phyloP scores from a whole-genome alignment of 192 early-diverging fungal species.

The Jimgerdemannia lactiflua region DNA sequence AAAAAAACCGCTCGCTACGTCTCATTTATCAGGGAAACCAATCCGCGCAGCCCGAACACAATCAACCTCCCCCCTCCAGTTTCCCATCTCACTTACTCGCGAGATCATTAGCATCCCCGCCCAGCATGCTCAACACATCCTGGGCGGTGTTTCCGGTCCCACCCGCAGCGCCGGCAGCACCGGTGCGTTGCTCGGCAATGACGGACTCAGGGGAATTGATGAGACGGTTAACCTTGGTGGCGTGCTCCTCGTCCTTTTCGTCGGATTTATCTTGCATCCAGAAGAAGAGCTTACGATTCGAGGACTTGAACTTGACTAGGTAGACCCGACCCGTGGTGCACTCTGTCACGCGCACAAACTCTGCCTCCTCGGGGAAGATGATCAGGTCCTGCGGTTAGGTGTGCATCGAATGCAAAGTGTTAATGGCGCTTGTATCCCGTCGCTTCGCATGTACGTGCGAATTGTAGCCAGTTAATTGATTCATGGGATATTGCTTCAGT shows the following conservation, averaged over 20 bases:
- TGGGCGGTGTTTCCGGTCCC: constrained; percentile 18
- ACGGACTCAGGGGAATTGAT: constrained; percentile 46
- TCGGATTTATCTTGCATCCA: constrained; percentile 78
- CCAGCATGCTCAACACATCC: constrained; percentile 19
- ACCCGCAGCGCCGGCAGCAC: background rate
- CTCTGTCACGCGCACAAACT: constrained; percentile 44
- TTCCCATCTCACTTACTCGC: background rate
- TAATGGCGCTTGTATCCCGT: too few relatives aligned
- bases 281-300: constrained; percentile 74
- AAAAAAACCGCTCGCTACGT: too few relatives aligned
- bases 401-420: too few relatives aligned
- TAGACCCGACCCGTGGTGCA: constrained; percentile 72
- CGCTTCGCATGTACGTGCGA: background rate
- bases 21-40: too few relatives aligned
- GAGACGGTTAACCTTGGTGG: constrained; percentile 52
- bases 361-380: constrained; percentile 77
- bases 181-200: constrained; percentile 23
- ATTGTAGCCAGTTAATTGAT: background rate
- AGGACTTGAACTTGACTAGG: constrained; percentile 79
- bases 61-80: too few relatives aligned
- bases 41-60: too few relatives aligned
- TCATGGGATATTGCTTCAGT: too few relatives aligned
- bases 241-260: constrained; percentile 55
- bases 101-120: constrained; percentile 1
- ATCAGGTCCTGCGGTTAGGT: constrained; percentile 51